These are phyloP conservation scores for Xylona heveae DNA, from an alignment of 495 filamentous ascomycete species.

Conservation along the genomic window DNA sequence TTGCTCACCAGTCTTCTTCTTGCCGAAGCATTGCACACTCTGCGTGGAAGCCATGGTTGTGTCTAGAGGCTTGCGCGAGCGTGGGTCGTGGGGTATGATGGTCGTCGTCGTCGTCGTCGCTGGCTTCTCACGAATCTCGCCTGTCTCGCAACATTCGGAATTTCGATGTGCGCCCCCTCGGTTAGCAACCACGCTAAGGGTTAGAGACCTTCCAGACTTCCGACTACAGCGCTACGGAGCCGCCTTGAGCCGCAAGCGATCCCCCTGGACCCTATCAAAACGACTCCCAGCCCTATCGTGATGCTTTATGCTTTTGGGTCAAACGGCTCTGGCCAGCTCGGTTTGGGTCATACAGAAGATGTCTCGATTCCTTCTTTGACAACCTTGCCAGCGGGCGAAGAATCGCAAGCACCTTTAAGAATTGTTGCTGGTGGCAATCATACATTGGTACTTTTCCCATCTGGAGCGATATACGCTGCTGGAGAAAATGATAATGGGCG, in stretches of 20 bases:
- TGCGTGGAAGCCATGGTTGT: conserved; percentile 56
- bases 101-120: not conserved
- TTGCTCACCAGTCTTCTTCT: conserved; percentile 60
- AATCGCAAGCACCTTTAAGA: conserved; percentile 10
- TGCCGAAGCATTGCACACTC: conserved; percentile 90
- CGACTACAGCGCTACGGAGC: too few species aligned
- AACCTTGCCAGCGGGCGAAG: conserved; percentile 17
- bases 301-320: conserved; percentile 71
- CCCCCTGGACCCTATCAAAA: conserved; percentile 5
- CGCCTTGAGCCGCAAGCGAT: conserved; percentile 2
- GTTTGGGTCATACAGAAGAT: conserved; percentile 54
- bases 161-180: too few species aligned
- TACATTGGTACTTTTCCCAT: conserved; percentile 42
- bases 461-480: conserved; percentile 35
- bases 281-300: conserved; percentile 14
- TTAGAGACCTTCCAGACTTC: too few species aligned
- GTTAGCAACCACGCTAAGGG: too few species aligned
- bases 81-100: not conserved
- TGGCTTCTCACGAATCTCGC: too few species aligned
- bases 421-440: conserved; percentile 74
- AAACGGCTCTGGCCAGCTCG: conserved; percentile 76
- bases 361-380: conserved; percentile 43
- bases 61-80: too few species aligned
- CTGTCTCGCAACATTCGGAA: too few species aligned
- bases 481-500: conserved; percentile 37